These are phyloP conservation scores for Picochlorum sp. DNA, from an alignment of 139 green algal genomes.

Conservation along the genomic window DNA sequence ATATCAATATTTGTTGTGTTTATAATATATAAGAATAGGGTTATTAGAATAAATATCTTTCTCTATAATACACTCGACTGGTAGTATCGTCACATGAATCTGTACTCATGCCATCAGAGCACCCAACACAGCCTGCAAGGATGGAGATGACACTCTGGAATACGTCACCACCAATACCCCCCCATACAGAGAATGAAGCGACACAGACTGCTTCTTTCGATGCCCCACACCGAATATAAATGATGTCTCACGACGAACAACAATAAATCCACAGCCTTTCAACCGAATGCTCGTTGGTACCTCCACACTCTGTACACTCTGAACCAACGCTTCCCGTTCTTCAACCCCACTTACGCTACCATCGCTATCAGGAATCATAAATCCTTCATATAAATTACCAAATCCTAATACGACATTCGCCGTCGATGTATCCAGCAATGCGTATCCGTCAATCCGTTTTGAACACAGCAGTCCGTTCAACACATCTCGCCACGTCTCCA, in stretches of 20 bases:
- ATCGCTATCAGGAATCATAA: neutral
- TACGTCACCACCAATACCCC: neutral
- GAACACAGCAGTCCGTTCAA: neutral
- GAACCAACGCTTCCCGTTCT: neutral
- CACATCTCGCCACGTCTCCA: neutral
- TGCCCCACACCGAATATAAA: neutral
- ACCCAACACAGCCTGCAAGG: neutral
- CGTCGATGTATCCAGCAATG: neutral
- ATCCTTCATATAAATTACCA: neutral
- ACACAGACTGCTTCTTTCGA: neutral
- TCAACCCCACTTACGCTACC: neutral
- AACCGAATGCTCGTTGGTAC: neutral
- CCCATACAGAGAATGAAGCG: neutral
- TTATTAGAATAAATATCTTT: too few species aligned
- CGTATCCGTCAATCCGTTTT: neutral
- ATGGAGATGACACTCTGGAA: neutral
- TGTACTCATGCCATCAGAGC: neutral
- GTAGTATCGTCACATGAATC: too few species aligned
- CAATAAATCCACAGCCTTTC: neutral
- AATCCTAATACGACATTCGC: neutral
- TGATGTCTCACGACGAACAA: neutral
- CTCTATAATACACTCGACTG: too few species aligned
- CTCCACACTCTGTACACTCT: neutral
- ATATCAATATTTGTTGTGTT: too few species aligned
- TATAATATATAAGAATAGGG: too few species aligned